These are phyloP conservation scores for Anthracocystis panici-leucophaei DNA, from an alignment of 1,284 basidiomycete species.

Conservation along the genomic window DNA sequence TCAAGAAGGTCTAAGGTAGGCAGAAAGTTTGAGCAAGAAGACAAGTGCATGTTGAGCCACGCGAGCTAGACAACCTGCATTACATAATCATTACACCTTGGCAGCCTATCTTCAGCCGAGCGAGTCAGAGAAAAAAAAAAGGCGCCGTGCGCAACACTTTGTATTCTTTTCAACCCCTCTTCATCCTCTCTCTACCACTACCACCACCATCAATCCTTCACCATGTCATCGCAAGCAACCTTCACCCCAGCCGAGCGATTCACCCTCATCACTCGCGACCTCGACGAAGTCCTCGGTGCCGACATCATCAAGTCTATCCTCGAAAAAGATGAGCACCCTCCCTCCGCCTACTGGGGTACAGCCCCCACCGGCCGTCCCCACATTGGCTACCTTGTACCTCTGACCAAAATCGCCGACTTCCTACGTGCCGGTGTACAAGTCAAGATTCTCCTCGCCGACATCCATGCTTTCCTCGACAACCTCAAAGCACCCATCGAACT, in stretches of 20 bases:
- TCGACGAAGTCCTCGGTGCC: constrained; percentile 89
- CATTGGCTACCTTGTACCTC: constrained; percentile 94
- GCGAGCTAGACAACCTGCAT: background rate
- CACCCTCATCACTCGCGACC: constrained; percentile 84
- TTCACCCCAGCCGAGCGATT: constrained; percentile 76
- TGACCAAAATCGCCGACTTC: constrained; percentile 97
- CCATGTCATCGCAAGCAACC: constrained; percentile 39
- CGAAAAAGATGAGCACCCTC: constrained; percentile 73
- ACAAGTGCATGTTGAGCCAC: no score
- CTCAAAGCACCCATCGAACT: constrained; percentile 96
- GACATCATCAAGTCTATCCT: constrained; percentile 86
- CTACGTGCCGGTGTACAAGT: constrained; percentile 91
- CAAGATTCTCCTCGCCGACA: constrained; percentile 89
- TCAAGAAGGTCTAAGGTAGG: no score
- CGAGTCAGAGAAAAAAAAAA: constrained; percentile 25
- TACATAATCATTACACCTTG: constrained; percentile 19
- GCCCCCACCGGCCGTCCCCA: constrained; percentile 93
- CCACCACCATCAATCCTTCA: background rate
- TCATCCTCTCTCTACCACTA: constrained; percentile 2
- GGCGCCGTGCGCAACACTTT: background rate
- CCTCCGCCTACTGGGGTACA: constrained; percentile 76
- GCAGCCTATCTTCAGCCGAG: background rate
- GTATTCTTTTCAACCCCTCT: constrained; percentile 3
- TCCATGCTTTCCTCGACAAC: constrained; percentile 98
- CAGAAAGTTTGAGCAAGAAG: background rate